Base-by-base conservation (phyloP, 1,139 yeast genomes). In the Taphrina betulina region DNA sequence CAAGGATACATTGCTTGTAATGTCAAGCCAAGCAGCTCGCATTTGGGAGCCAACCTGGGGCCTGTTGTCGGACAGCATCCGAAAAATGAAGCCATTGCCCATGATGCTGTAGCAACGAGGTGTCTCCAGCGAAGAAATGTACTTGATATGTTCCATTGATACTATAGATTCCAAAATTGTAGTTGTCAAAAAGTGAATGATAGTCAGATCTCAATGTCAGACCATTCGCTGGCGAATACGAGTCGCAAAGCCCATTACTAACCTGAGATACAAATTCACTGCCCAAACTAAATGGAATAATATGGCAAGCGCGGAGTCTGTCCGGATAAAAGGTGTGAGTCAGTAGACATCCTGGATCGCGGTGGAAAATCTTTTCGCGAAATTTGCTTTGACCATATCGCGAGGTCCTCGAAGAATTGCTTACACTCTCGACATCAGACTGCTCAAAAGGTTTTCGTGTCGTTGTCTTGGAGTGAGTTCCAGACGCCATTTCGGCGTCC, bases 21-120 rank as follows among this genome's bases (percentile, higher is more conserved):
- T 36, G 40, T 24, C 40, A 36, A 24, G 40, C 40, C 16, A 36
- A 24, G 20, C 40, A 36, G 5, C 16, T 36, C 16, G 40, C 40
- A 36, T 36, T 36, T 12, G 40, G 40, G 20, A 36, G 40, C 40
- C 40, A 36, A 10, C 20, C 23, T 19, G 40, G 40, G 22, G 40
- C 40, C 23, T 36, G 40, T 10, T 10, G 40, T 4, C 40, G 40
- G 16, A 36, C 40, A 4, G 40, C 5, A 4, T 7, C 40, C 17
- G 40, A 16, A 36, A 36, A 36, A 17, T 36, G 17, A 10, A 38
- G n/a, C 16, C 7, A 22, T 38, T 38, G 42, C 10, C 42, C 42
- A n/a, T 38, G 42, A 22, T 38, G 19, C 1, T 19, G 42, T 12
- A 20, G 42, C 29, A 23, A 20, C 5, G 2, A 20, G 17, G 14